phyloP scores from a whole-genome alignment of 148 eudicot genomes.

The Chenopodium berlandieri region DNA sequence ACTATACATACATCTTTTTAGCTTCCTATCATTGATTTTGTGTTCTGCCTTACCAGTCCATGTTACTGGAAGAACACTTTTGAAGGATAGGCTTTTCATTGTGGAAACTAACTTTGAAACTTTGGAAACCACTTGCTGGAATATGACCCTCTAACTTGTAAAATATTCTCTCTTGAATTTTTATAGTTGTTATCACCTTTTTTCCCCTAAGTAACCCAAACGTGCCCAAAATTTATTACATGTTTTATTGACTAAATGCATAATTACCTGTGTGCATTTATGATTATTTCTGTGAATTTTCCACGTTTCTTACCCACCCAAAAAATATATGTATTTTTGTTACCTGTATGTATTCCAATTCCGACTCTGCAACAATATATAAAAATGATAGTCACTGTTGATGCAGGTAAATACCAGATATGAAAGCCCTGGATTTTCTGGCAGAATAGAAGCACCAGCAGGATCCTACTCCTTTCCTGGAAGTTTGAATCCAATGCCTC shows the following conservation, averaged over 20 bases:
- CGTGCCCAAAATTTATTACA: neutral
- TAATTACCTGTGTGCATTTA: too few species aligned
- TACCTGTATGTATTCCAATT: neutral
- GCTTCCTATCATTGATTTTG: neutral
- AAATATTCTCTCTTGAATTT: neutral
- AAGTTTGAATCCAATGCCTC: neutral
- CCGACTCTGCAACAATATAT: neutral
- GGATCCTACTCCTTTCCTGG: slow-evolving; percentile 2
- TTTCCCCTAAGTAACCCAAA: neutral
- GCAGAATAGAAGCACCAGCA: slow-evolving; percentile 21
- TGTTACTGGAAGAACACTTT: neutral
- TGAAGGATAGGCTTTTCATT: neutral
- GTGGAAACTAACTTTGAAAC: neutral
- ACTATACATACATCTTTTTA: neutral
- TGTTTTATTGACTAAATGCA: neutral
- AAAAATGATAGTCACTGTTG: neutral
- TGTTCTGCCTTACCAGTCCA: neutral
- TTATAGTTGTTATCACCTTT: neutral
- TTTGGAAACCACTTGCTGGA: neutral
- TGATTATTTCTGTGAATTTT: too few species aligned
- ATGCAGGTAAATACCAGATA: slow-evolving; percentile 25
- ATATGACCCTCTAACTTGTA: neutral
- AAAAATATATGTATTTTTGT: neutral
- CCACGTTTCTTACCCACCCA: too few species aligned
- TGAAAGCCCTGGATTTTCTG: slow-evolving; percentile 18